Evolutionary conservation across 257 asterid species (phyloP).

Genomic region (Apocynum venetum): DNA sequence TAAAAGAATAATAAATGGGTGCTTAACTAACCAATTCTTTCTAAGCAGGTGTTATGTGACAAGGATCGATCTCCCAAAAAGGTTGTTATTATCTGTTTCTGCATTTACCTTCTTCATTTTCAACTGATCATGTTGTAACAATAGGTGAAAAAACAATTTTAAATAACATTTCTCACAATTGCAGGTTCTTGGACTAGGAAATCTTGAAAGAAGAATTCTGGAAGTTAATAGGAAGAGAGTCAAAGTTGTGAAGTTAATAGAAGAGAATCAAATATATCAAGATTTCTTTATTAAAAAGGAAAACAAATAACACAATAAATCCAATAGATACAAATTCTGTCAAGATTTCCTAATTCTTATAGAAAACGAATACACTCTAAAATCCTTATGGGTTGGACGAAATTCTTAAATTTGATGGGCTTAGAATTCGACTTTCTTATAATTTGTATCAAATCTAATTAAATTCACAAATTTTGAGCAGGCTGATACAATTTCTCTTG

Average conservation of each 20-base stretch:
- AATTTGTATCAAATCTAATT: neutral
- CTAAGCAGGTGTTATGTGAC: slow-evolving; percentile 69
- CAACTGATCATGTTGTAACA: neutral
- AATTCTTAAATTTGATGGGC: no score
- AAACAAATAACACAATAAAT: slow-evolving; percentile 1
- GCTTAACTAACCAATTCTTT: no score
- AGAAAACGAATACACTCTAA: no score
- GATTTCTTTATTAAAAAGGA: no score
- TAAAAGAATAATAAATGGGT: no score
- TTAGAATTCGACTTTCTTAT: slow-evolving; percentile 37
- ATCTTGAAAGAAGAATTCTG: slow-evolving; percentile 78
- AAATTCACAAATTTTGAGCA: no score
- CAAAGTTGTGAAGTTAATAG: slow-evolving; percentile 91
- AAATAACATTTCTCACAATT: neutral
- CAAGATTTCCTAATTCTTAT: no score
- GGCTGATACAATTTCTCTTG: no score
- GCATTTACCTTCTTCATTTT: neutral
- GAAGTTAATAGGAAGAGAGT: slow-evolving; percentile 82
- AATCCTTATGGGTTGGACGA: no score
- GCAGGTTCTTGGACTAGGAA: slow-evolving; percentile 81
- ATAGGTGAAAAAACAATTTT: neutral
- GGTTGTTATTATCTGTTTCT: slow-evolving; percentile 35
- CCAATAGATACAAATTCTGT: slow-evolving; percentile 52
- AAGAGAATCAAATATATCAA: slow-evolving; percentile 79
- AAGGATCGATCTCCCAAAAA: slow-evolving; percentile 82